phyloP scores from a whole-genome alignment of 2,329 filamentous ascomycete genomes.

The Microcyclosporella mali region DNA sequence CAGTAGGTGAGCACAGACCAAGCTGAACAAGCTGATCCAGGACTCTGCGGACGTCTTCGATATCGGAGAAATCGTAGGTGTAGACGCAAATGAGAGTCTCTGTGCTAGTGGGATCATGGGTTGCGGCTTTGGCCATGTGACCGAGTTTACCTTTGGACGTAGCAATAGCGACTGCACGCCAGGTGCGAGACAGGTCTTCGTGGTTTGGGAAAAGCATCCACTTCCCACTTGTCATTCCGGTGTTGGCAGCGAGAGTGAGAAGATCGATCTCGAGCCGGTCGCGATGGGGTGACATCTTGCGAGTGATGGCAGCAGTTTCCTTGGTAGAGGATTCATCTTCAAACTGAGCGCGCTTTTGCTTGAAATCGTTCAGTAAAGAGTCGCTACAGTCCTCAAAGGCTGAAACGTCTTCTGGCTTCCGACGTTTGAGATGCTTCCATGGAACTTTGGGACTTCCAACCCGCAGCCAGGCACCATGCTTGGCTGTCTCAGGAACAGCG shows the following conservation, averaged over 20 bases:
- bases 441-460: conserved; percentile 56
- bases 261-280: conserved; percentile 50
- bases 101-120: conserved; percentile 37
- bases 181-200: conserved; percentile 54
- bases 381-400: conserved; percentile 50
- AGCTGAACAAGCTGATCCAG: conserved; percentile 54
- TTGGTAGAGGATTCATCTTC: conserved; percentile 47
- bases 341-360: conserved; percentile 43
- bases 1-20: conserved; percentile 46
- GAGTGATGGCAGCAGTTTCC: conserved; percentile 35
- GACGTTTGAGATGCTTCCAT: conserved; percentile 27
- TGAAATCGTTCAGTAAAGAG: conserved; percentile 49
- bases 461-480: conserved; percentile 62
- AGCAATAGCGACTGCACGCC: conserved; percentile 61
- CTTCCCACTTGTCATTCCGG: conserved; percentile 60
- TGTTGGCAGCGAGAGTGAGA: conserved; percentile 53
- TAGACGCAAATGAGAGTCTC: conserved; percentile 66
- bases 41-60: conserved; percentile 62
- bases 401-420: conserved; percentile 41
- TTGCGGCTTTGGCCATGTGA: conserved; percentile 65
- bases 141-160: conserved; percentile 66
- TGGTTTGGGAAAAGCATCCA: conserved; percentile 67
- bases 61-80: conserved; percentile 66
- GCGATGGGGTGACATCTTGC: conserved; percentile 38
- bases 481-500: conserved; percentile 48